Evolutionary conservation across 257 asterid species (phyloP).

Genomic region (Cinchona pubescens): DNA sequence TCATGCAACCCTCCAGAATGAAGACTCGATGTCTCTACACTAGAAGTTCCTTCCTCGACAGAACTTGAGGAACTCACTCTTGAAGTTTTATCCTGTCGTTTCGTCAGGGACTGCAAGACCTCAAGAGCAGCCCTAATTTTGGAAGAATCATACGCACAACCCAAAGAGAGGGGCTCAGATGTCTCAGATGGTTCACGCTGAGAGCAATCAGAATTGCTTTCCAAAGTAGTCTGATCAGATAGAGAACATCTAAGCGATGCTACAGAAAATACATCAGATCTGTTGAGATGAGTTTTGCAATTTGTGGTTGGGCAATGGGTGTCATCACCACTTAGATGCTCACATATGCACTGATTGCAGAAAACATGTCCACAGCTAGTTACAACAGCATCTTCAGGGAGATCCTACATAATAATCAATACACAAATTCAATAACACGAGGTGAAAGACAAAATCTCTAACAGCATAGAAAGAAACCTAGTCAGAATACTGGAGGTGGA

Average conservation of each 20-base stretch:
- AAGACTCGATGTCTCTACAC: slow-evolving; percentile 29
- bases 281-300: slow-evolving; percentile 63
- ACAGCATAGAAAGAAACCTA: background rate
- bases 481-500: background rate
- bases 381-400: slow-evolving; percentile 95
- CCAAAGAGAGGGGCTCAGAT: slow-evolving; percentile 36
- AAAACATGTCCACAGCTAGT: slow-evolving; percentile 89
- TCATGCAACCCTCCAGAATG: slow-evolving; percentile 20
- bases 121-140: slow-evolving; percentile 83
- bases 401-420: slow-evolving; percentile 54
- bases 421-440: slow-evolving; percentile 9
- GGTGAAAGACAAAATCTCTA: background rate
- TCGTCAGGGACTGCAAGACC: slow-evolving; percentile 59
- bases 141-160: slow-evolving; percentile 61
- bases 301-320: slow-evolving; percentile 70
- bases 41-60: slow-evolving; percentile 22
- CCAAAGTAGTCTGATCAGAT: slow-evolving; percentile 41
- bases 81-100: slow-evolving; percentile 33
- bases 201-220: slow-evolving; percentile 32
- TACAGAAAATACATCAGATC: slow-evolving; percentile 56
- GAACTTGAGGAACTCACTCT: slow-evolving; percentile 26
- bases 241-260: slow-evolving; percentile 53
- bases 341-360: slow-evolving; percentile 92
- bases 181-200: slow-evolving; percentile 34
- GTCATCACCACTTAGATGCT: slow-evolving; percentile 79